A percentile compares a stretch with the other conserved stretches of the same genome.
These are phyloP conservation scores for Leccinellum albellum DNA, from an alignment of 768 basidiomycete species.

Conservation along the genomic window DNA sequence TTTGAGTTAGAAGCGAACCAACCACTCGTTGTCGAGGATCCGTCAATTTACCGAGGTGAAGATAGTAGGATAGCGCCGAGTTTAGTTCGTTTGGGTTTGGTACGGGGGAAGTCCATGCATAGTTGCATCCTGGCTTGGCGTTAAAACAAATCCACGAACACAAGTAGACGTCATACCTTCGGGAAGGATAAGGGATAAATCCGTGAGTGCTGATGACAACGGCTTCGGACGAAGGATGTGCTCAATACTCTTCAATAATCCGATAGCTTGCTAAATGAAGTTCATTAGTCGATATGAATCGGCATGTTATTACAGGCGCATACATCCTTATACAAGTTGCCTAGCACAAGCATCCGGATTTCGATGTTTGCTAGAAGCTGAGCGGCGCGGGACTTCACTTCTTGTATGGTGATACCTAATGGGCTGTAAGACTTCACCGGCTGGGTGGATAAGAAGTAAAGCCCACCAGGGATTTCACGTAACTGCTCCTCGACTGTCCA, in stretches of 20 bases:
- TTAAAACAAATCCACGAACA: conserved; percentile 8
- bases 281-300: not conserved
- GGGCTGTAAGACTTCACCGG: not conserved
- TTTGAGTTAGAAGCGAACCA: conserved; percentile 71
- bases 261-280: conserved; percentile 64
- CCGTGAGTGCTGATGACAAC: conserved; percentile 36
- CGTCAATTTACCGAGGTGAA: conserved; percentile 67
- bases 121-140: conserved; percentile 56
- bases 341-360: conserved; percentile 71
- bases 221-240: conserved; percentile 53
- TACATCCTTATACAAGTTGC: conserved; percentile 84
- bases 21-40: conserved; percentile 65
- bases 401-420: conserved; percentile 66
- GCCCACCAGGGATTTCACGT: conserved; percentile 68
- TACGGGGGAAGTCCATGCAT: conserved; percentile 59
- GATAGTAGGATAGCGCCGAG: conserved; percentile 80
- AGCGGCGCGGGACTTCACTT: conserved; percentile 60
- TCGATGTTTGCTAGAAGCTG: conserved; percentile 61
- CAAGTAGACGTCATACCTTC: conserved; percentile 43
- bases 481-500: conserved; percentile 81
- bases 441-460: not conserved
- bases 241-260: conserved; percentile 70
- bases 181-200: conserved; percentile 61
- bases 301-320: conserved; percentile 22
- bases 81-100: conserved; percentile 86